Evolutionary conservation across 2,329 filamentous ascomycete genomes (phyloP), one percentile per base, ranked within the genome.

Genomic region (Ophiostoma novo-ulmi): DNA sequence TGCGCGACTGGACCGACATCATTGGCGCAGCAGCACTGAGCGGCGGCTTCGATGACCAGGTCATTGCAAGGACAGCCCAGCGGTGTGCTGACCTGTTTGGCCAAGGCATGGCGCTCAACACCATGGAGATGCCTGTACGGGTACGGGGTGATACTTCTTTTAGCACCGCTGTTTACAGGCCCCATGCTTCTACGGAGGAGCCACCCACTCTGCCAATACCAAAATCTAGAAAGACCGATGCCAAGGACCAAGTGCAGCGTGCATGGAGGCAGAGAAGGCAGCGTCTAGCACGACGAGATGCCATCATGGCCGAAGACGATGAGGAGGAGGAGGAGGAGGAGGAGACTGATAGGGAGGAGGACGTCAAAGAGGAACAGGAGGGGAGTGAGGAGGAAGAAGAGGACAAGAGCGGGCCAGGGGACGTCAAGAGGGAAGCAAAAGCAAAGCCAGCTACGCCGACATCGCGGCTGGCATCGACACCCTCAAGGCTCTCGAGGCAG

Each of bases 1-100:
- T 88, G 14, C 85, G 91, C 31, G 91, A 96, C 80, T 98, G 94
- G 94, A 91, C 88, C 74, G 92, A 97, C 74, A 86, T 97, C 1
- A 80, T 97, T 38, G 91, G 91, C 0, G 84, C 93, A 0, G 84
- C 93, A 0, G 94, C 94, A 2, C 85, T 91, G 0, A 80, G 96
- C 68, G 86, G 86, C 1, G 92, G 91, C 0, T 94, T 93, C 79
- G 82, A 90, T 1, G 79, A 83, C 0, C 78, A 81, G 0, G 90
- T 88, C 0, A 80, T 97, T 14, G 85, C 88, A 69, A 86, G 91
- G 39, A 86, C 93, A 0, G 86, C 90, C 1, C 84, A 88, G 76
- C 86, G 94, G 67, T 98, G 94, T 76, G 87, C 90, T 2, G 82
- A 86, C 65, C 81, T 97, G 0, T 97, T 97, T 75, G 85, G 85